A percentile compares a stretch with the other conserved stretches of the same genome.
Evolutionary conservation across 805 yeast species (phyloP).

Genomic region (Kuraishia molischiana): DNA sequence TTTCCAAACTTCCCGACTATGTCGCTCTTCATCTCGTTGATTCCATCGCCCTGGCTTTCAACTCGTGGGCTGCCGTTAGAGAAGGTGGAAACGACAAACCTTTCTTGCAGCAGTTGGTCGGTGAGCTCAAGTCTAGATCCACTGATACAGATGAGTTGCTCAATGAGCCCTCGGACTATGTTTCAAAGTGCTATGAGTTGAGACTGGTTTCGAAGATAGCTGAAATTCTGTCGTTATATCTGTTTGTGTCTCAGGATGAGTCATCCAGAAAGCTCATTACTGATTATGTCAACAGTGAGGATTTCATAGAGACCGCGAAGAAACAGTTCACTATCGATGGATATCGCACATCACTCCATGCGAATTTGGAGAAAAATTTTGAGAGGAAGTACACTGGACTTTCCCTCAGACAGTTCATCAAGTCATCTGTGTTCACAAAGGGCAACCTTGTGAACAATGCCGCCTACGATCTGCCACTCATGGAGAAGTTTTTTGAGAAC

Average conservation of each 20-base stretch:
- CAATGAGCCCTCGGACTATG: constrained; percentile 11
- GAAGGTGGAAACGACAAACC: constrained; percentile 37
- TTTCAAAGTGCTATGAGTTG: constrained; percentile 40
- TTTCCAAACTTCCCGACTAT: constrained; percentile 46
- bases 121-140: constrained; percentile 20
- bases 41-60: constrained; percentile 64
- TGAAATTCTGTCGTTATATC: constrained; percentile 64
- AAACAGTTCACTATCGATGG: constrained; percentile 21
- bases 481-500: constrained; percentile 47
- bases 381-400: constrained; percentile 32
- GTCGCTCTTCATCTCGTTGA: constrained; percentile 63
- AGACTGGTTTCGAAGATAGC: constrained; percentile 58
- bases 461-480: constrained; percentile 47
- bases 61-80: constrained; percentile 64
- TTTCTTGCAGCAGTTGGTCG: constrained; percentile 23
- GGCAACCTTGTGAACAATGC: constrained; percentile 42
- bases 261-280: constrained; percentile 29
- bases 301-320: constrained; percentile 22
- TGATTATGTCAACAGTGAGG: constrained; percentile 25
- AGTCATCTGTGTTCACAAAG: constrained; percentile 32
- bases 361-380: constrained; percentile 34
- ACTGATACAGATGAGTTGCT: constrained; percentile 6
- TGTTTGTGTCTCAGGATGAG: constrained; percentile 46
- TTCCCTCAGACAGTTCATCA: constrained; percentile 41
- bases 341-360: constrained; percentile 10